Evolutionary conservation across 345 rosid genomes (phyloP), one percentile per base, ranked within the genome.

Genomic region (Gossypium ekmanianum): DNA sequence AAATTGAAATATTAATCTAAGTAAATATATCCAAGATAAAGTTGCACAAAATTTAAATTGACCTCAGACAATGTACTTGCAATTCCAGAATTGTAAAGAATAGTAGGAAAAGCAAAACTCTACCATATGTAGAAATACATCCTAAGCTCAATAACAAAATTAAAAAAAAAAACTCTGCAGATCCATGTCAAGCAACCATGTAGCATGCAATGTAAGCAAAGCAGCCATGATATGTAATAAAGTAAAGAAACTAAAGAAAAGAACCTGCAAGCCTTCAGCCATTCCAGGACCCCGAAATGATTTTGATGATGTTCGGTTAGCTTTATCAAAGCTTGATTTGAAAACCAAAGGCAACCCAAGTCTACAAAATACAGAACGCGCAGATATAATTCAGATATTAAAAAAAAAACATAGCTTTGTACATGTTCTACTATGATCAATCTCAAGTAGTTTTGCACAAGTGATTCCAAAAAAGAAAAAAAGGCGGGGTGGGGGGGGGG

Each of bases 321-420:
- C 98, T 85, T 95, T 95, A 83, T 95, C 99, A 82, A 95, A 95
- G 81, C 98, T 95, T 50, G 98, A 95, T 89, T 95, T 93, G 83
- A 95, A 95, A 75, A 88, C 93, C 78, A 95, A 75, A 0, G 94
- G 98, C 83, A 93, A 80, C n/a, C 97, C 97, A 81, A 90, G 79
- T 79, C 99, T 93, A 84, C 76, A 72, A 76, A 64, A 83, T 17
- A 51, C 59, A 69, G 16, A 69, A 51, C 10, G 2, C 17, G 16
- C 9, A 50, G 55, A 68, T 26, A 14, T 48, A 3, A 68, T 7
- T 67, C 18, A 22, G 16, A 18, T 8, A 20, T 18, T 1, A 71
- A 76, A 17, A 44, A 73, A 34, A 34, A 68, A 24, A 24, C 8
- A 59, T 13, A 51, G 9, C 7, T 45, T 34, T 39, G 43, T 64